Base-by-base conservation (phyloP, 352 stramenopile species). In the Phytopythium litorale region DNA sequence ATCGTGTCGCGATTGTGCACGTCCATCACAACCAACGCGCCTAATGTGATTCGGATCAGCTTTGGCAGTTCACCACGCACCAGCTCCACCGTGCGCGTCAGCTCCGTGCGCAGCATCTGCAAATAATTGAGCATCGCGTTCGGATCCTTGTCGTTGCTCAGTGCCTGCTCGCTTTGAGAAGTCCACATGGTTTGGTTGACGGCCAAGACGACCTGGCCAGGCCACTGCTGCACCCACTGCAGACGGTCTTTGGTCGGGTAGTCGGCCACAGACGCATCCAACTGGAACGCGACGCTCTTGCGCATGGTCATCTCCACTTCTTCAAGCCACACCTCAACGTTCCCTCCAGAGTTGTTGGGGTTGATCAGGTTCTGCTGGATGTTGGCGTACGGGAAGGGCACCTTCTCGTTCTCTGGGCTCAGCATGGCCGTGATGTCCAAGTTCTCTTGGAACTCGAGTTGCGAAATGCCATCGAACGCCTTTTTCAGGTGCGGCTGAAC, bases 401-500 rank as follows among this genome's bases (percentile, higher is more conserved):
- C 82, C 32, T 89, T 93, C 66, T 98, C 92, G 58, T 88, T 87
- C 60, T 92, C 81, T 0, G 82, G 81, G 65, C 91, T 89, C 58
- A 91, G 64, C 87, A 97, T 96, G 12, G 92, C 90, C 0, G 90
- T 95, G 62, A 98, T 98, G 59, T 98, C 89, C 45, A 97, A 66
- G 60, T 96, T 97, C 8, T 86, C 64, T 54, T 97, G 81, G 63
- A 98, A 98, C 56, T 98, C 91, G 19, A 98, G 81, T 52, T 87
- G 80, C 13, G 79, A 72, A 65, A 98, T 98, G 21, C 94, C 94
- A 61, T 98, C 94, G 56, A 98, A 98, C 18, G 84, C 87, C 46
- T 98, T 98, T 70, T 98, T 98, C 16, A 98, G 68, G 65, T 97
- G 90, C 7, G 94, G 94, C 66, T 98, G 92, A n/a, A 98, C 94